Evolutionary conservation across 1,139 yeast genomes (phyloP).

Genomic region (Blastobotrys elegans): DNA sequence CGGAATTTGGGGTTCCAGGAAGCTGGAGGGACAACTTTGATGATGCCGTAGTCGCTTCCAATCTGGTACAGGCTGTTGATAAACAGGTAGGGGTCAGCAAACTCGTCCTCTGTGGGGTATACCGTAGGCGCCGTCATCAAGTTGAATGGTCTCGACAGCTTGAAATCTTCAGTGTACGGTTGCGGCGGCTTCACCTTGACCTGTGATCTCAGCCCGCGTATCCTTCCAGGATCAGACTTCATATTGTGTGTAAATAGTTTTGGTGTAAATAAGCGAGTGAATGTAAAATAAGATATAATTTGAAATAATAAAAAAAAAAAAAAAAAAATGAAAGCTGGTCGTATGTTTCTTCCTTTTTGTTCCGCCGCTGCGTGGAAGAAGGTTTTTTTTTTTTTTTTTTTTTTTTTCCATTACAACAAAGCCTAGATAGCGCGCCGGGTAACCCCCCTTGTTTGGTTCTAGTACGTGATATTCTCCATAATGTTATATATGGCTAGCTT

Average conservation of each 20-base stretch:
- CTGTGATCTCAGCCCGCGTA: too few species aligned
- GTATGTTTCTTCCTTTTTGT: background rate
- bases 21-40: constrained; percentile 58
- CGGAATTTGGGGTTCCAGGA: constrained; percentile 39
- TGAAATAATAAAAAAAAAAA: background rate
- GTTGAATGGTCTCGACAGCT: constrained; percentile 27
- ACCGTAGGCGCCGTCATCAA: constrained; percentile 45
- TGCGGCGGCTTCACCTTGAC: constrained; percentile 21
- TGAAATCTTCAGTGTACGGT: constrained; percentile 18
- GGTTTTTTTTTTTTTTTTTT: background rate
- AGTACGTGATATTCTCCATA: too few species aligned
- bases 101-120: constrained; percentile 42
- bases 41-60: constrained; percentile 63
- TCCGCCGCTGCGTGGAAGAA: too few species aligned
- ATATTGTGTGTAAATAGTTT: too few species aligned
- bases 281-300: too few species aligned
- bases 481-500: too few species aligned
- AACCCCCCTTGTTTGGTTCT: too few species aligned
- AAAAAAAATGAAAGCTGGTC: background rate
- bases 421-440: background rate
- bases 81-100: constrained; percentile 43
- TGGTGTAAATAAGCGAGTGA: too few species aligned
- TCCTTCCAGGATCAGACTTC: too few species aligned
- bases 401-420: background rate
- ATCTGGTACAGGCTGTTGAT: constrained; percentile 44